These are phyloP conservation scores for Boletus coccyginus DNA, from an alignment of 768 basidiomycete genomes.

Conservation along the genomic window DNA sequence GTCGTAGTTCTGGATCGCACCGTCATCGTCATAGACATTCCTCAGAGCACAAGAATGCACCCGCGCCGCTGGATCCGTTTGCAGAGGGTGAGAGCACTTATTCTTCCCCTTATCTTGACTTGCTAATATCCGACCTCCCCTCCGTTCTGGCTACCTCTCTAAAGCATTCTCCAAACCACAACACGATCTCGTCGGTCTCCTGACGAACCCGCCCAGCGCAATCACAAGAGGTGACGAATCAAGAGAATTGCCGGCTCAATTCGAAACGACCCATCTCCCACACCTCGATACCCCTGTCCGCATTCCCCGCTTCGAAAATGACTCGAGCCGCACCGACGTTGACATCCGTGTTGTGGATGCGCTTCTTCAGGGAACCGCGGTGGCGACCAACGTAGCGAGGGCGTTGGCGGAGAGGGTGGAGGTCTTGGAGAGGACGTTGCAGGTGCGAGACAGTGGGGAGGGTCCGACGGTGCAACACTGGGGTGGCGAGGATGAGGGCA, in stretches of 20 bases:
- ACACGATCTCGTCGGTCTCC: neutral
- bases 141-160: neutral
- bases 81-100: constrained; percentile 13
- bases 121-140: neutral
- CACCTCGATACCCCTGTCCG: constrained; percentile 13
- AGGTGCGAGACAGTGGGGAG: neutral
- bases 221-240: neutral
- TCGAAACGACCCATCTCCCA: neutral
- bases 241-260: neutral
- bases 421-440: constrained; percentile 19
- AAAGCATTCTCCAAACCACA: constrained; percentile 25
- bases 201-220: neutral
- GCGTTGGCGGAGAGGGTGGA: constrained; percentile 25
- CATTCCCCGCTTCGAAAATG: constrained; percentile 1
- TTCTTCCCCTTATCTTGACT: neutral
- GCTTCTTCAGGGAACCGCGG: constrained; percentile 19
- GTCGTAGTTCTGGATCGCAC: constrained; percentile 12
- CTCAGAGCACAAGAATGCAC: neutral
- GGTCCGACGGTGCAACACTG: neutral
- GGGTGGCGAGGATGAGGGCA: neutral
- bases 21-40: constrained; percentile 1
- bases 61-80: constrained; percentile 18
- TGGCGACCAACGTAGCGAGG: constrained; percentile 12
- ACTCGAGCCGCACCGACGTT: neutral
- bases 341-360: constrained; percentile 11